Percentiles rank a stretch among this genome's conserved stretches.
Conservation (phyloP, 2,329 filamentous ascomycete species). For the Diaporthe citriasiana region DNA sequence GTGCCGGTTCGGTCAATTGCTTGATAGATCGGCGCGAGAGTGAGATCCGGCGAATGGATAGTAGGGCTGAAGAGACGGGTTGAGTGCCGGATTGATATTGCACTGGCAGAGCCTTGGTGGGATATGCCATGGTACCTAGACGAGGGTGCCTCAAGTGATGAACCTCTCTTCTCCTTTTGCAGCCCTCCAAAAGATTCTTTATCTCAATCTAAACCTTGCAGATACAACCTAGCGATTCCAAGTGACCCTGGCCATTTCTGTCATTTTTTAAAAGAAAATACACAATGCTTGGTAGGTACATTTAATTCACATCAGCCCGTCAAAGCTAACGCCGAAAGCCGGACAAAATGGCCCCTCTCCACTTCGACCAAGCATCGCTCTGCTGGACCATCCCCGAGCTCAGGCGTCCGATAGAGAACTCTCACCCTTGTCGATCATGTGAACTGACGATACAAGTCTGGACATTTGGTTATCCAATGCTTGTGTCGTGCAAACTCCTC, state of each 20-base stretch:
- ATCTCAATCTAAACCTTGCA: not conserved
- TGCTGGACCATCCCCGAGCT: not conserved
- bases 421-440: not conserved
- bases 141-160: not conserved
- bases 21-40: conserved; percentile 1
- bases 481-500: not conserved
- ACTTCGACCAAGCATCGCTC: not conserved
- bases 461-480: not conserved
- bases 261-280: not conserved
- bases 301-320: not conserved
- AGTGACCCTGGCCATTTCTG: not conserved
- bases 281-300: not conserved
- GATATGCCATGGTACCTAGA: not conserved
- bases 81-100: not conserved
- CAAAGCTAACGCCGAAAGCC: conserved; percentile 24
- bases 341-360: conserved; percentile 4
- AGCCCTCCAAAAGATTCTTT: not conserved
- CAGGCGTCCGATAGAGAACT: not conserved
- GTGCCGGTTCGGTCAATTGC: not conserved
- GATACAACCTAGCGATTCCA: not conserved
- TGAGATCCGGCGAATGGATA: not conserved
- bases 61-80: not conserved
- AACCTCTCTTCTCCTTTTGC: not conserved
- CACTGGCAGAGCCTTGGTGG: not conserved
- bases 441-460: not conserved